These are phyloP conservation scores for Chalciporus piperatus DNA, from an alignment of 768 basidiomycete species.

Conservation along the genomic window DNA sequence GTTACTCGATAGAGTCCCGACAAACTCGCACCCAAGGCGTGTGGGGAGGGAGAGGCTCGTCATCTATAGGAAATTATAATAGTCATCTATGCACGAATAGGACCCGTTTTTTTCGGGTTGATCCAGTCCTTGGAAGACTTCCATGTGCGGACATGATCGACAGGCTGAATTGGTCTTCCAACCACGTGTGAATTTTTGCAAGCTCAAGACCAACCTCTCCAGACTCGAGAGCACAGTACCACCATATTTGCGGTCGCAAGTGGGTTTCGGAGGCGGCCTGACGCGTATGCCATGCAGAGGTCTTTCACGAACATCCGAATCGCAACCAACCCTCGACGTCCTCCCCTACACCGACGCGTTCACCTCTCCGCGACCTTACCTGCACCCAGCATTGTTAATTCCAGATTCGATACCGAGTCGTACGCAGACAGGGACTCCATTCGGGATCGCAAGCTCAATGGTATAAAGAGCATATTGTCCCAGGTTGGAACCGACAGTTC, in stretches of 20 bases:
- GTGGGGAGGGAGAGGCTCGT: slow-evolving; percentile 49
- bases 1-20: slow-evolving; percentile 51
- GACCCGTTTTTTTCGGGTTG: too few relatives aligned
- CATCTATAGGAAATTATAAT: slow-evolving; percentile 29
- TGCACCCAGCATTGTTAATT: slow-evolving; percentile 1
- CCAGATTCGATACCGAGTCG: slow-evolving; percentile 4
- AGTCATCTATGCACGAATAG: background rate
- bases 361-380: slow-evolving; percentile 13
- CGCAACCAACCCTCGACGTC: slow-evolving; percentile 6
- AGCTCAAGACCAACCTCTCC: background rate
- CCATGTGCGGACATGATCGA: background rate
- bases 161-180: background rate
- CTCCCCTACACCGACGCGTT: slow-evolving; percentile 5
- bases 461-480: slow-evolving; percentile 30
- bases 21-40: slow-evolving; percentile 40
- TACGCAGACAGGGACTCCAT: slow-evolving; percentile 6
- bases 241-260: background rate
- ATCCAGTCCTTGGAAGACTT: background rate
- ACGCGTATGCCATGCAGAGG: slow-evolving; percentile 23
- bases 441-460: slow-evolving; percentile 26
- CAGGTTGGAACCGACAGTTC: slow-evolving; percentile 38
- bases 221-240: background rate
- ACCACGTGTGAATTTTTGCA: slow-evolving; percentile 16
- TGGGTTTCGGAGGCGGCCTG: background rate
- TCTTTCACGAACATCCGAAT: slow-evolving; percentile 20